Conservation (phyloP, 2,329 filamentous ascomycete genomes). For the Epichloe sibirici region DNA sequence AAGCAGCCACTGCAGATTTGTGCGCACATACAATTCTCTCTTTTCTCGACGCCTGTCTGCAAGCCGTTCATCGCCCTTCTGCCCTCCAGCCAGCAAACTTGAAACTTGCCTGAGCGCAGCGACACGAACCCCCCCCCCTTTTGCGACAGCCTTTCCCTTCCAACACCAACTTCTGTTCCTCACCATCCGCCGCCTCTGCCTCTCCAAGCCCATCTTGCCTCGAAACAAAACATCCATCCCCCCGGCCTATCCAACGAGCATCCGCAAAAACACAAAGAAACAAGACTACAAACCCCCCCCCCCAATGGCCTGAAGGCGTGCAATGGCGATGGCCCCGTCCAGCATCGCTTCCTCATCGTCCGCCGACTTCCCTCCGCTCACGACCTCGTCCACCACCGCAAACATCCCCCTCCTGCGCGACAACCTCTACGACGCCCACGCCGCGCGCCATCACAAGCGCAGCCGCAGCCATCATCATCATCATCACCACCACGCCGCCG, state of each 20-base stretch:
- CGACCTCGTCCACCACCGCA: slow-evolving; percentile 1
- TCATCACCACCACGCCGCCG: neutral
- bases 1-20: too few species aligned
- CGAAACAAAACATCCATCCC: neutral
- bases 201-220: too few species aligned
- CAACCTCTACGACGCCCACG: neutral
- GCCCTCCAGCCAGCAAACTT: too few species aligned
- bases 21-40: too few species aligned
- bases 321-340: slow-evolving; percentile 12
- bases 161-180: too few species aligned
- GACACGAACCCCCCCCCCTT: too few species aligned
- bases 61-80: too few species aligned
- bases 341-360: slow-evolving; percentile 6
- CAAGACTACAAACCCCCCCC: neutral
- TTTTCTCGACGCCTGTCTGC: too few species aligned
- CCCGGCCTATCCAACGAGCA: neutral
- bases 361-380: slow-evolving; percentile 3
- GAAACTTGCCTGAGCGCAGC: too few species aligned
- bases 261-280: neutral
- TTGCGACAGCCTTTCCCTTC: too few species aligned
- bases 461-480: neutral
- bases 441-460: neutral
- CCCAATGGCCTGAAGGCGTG: slow-evolving; percentile 12
- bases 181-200: too few species aligned
- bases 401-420: neutral